Base-by-base conservation (phyloP, 1,284 basidiomycete species). In the Dichomitus squalens region DNA sequence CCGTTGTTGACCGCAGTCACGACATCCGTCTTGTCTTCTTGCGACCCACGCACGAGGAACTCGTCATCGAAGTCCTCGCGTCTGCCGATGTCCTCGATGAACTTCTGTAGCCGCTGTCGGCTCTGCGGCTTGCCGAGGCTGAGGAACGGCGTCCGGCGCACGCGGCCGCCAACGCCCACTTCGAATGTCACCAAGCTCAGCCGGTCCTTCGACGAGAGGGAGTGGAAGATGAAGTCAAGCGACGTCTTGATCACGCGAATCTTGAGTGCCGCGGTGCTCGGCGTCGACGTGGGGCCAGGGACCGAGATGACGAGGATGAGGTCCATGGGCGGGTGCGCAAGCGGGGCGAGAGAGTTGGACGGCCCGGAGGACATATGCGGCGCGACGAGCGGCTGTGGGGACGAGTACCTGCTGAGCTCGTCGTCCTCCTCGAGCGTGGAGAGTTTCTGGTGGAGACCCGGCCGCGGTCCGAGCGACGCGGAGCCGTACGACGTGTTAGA, bases 1-100 rank as follows among this genome's bases (percentile, higher is more conserved):
- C 92, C 92, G 67, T 94, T 88, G 70, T 98, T 98, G 58, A 96
- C 90, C 16, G 94, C 96, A 7, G 95, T 95, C 12, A 96, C 93
- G n/a, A 98, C 95, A 71, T 96, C 95, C 14, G 92, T 92, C 73
- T 93, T 91, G 73, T 96, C 94, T 21, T 97, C 94, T 65, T 87
- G 88, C 56, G 84, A 83, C 6, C 85, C 85, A 54, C 86, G 77
- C n/a, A 93, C 84, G 69, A 88, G 73, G 71, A 94, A 96, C 68
- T 89, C 88, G 67, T 93, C 90, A 51, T 83, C 76, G 52, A 61
- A 72, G 9, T 78, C 78, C 8, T 67, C 78, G 68, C 73, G 81
- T 34, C 70, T 69, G 55, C 73, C 85, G 29, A 92, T 81, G 64
- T 86, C 85, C 47, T 92, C 86, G 35, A 97, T 80, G 70, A 96